phyloP scores from a whole-genome alignment of 164 flowering plant species.

The Magnolia kwangsiensis region DNA sequence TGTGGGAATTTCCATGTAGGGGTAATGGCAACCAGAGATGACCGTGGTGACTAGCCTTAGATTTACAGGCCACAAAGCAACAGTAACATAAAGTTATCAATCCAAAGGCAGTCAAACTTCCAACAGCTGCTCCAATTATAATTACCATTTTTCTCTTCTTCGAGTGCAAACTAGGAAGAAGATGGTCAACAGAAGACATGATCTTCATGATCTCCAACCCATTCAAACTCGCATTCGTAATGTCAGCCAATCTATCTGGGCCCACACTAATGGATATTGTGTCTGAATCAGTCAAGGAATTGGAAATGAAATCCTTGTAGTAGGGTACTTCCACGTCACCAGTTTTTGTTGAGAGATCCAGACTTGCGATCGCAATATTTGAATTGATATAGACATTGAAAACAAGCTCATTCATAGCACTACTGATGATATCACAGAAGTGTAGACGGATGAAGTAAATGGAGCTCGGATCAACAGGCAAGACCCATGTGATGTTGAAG shows the following conservation, averaged over 20 bases:
- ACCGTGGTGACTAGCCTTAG: constrained; percentile 47
- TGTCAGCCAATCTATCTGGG: constrained; percentile 54
- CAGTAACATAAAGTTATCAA: constrained; percentile 47
- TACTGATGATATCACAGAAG: constrained; percentile 84
- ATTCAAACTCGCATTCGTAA: constrained; percentile 58
- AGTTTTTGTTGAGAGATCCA: constrained; percentile 62
- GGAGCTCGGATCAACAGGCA: constrained; percentile 64
- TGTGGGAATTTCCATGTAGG: constrained; percentile 71
- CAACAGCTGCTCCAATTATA: constrained; percentile 46
- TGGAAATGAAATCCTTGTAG: constrained; percentile 68
- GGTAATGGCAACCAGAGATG: constrained; percentile 79
- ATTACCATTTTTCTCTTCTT: constrained; percentile 39
- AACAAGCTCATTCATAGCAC: constrained; percentile 43
- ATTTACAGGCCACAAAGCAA: constrained; percentile 40
- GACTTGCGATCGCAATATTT: constrained; percentile 38
- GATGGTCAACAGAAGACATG: constrained; percentile 34
- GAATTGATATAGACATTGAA: constrained; percentile 61
- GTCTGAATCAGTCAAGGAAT: constrained; percentile 36
- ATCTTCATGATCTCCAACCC: constrained; percentile 91
- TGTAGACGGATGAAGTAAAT: constrained; percentile 70
- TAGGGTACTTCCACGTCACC: constrained; percentile 47
- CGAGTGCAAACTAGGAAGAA: constrained; percentile 37
- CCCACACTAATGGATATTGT: constrained; percentile 73
- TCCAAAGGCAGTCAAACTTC: constrained; percentile 34
- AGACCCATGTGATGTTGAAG: constrained; percentile 91